Conservation (phyloP, 805 yeast species). For the Wickerhamomyces ciferrii region DNA sequence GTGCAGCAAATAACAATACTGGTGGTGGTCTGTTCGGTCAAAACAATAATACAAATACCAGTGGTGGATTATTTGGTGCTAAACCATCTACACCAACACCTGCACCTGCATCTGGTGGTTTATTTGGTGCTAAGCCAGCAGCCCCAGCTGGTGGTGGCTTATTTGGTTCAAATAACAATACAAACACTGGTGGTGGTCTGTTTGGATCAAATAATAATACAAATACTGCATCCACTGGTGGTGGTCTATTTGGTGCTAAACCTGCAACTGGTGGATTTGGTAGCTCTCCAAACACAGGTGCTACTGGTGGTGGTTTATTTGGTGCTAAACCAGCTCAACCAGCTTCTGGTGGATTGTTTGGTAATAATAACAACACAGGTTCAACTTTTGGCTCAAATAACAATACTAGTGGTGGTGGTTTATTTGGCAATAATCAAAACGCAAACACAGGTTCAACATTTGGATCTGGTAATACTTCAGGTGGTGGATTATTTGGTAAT, state of each 20-base stretch:
- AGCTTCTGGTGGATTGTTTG: slow-evolving; percentile 15
- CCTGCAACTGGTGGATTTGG: slow-evolving; percentile 3
- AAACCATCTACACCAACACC: slow-evolving; percentile 16
- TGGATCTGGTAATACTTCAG: slow-evolving; percentile 11
- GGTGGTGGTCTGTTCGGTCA: slow-evolving; percentile 29
- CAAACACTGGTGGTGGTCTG: slow-evolving; percentile 27
- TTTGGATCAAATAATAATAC: slow-evolving; percentile 28
- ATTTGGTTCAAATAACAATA: slow-evolving; percentile 27
- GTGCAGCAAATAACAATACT: slow-evolving; percentile 11
- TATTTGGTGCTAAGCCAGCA: slow-evolving; percentile 21
- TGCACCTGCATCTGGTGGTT: slow-evolving; percentile 20
- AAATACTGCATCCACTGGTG: slow-evolving; percentile 8
- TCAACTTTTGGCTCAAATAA: slow-evolving; percentile 31
- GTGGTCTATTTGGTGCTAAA: slow-evolving; percentile 24
- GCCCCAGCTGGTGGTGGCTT: slow-evolving; percentile 28
- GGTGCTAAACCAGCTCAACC: neutral
- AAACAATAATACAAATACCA: slow-evolving; percentile 19
- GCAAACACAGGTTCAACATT: slow-evolving; percentile 10
- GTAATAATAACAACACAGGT: slow-evolving; percentile 9
- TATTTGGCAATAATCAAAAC: slow-evolving; percentile 28
- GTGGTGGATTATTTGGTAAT: slow-evolving; percentile 15
- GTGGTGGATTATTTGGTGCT: slow-evolving; percentile 38
- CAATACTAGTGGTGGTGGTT: slow-evolving; percentile 27
- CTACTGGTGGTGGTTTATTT: slow-evolving; percentile 5
- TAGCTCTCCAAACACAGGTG: slow-evolving; percentile 2